phyloP scores from a whole-genome alignment of 2,329 filamentous ascomycete genomes.

The Pseudocercospora crystallina region DNA sequence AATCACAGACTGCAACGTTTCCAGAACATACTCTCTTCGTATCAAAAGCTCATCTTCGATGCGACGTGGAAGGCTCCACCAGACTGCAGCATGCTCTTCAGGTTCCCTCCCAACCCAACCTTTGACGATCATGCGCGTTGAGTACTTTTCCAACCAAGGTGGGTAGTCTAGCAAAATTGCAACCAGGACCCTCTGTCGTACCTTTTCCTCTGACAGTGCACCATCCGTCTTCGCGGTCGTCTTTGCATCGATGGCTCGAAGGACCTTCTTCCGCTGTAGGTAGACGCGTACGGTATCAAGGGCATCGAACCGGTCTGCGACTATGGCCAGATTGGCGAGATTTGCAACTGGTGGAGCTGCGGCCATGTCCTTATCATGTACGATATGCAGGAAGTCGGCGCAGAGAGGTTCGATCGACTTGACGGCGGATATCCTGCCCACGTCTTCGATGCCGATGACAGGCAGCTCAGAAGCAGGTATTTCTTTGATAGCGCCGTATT shows the following conservation, averaged over 20 bases:
- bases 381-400: conserved; percentile 64
- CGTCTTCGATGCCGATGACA: conserved; percentile 62
- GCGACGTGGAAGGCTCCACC: conserved; percentile 71
- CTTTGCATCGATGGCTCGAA: conserved; percentile 45
- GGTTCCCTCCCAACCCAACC: conserved; percentile 60
- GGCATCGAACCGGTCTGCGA: conserved; percentile 74
- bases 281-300: conserved; percentile 56
- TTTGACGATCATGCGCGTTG: conserved; percentile 64
- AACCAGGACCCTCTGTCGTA: conserved; percentile 69
- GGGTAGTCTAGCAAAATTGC: conserved; percentile 65
- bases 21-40: conserved; percentile 65
- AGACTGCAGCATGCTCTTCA: conserved; percentile 51
- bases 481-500: conserved; percentile 47
- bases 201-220: conserved; percentile 59
- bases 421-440: conserved; percentile 67
- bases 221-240: conserved; percentile 41
- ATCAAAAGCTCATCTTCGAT: conserved; percentile 69
- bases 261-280: conserved; percentile 48
- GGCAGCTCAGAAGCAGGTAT: conserved; percentile 56
- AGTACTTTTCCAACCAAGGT: conserved; percentile 60
- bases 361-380: conserved; percentile 57
- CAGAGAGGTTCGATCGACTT: conserved; percentile 55
- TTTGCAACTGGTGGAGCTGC: conserved; percentile 57
- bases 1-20: conserved; percentile 68
- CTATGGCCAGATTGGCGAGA: conserved; percentile 65